Evolutionary conservation across 2,329 filamentous ascomycete genomes (phyloP).

Genomic region (Lachnellula occidentalis): DNA sequence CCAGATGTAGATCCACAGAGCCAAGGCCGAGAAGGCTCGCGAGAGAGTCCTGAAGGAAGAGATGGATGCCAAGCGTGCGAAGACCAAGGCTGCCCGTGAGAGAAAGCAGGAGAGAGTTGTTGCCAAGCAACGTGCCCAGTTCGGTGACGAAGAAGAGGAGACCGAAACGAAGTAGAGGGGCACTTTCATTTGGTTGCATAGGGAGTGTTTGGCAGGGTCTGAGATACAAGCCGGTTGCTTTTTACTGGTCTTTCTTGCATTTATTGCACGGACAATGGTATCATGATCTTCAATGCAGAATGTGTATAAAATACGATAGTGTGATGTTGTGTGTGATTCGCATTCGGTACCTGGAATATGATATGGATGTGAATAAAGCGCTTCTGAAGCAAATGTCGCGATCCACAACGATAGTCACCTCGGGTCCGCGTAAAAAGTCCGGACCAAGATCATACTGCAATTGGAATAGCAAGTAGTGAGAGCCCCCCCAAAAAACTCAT

Average conservation of each 20-base stretch:
- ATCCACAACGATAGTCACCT: not conserved
- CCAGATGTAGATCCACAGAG: conserved; percentile 82
- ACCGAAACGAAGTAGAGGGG: conserved; percentile 32
- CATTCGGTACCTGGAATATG: not conserved
- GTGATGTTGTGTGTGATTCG: not conserved
- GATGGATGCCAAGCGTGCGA: conserved; percentile 99
- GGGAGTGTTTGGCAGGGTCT: conserved; percentile 31
- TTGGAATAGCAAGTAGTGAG: too few relatives aligned
- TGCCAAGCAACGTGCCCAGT: conserved; percentile 84
- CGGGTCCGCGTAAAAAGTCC: too few relatives aligned
- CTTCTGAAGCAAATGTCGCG: not conserved
- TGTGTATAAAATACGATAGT: not conserved
- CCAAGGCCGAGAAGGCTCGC: conserved; percentile 98
- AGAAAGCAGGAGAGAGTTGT: conserved; percentile 88
- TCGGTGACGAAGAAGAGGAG: conserved; percentile 61
- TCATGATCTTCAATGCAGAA: conserved; percentile 26
- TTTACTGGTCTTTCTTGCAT: conserved; percentile 32
- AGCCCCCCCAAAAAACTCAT: too few relatives aligned
- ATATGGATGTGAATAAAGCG: too few relatives aligned
- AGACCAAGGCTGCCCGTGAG: conserved; percentile 99
- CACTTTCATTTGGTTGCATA: conserved; percentile 29
- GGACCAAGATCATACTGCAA: too few relatives aligned
- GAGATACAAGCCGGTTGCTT: conserved; percentile 31
- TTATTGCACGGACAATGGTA: conserved; percentile 32
- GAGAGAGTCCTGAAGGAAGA: conserved; percentile 96